phyloP scores from a whole-genome alignment of 2,329 filamentous ascomycete genomes.

The Tolypocladium paradoxum region DNA sequence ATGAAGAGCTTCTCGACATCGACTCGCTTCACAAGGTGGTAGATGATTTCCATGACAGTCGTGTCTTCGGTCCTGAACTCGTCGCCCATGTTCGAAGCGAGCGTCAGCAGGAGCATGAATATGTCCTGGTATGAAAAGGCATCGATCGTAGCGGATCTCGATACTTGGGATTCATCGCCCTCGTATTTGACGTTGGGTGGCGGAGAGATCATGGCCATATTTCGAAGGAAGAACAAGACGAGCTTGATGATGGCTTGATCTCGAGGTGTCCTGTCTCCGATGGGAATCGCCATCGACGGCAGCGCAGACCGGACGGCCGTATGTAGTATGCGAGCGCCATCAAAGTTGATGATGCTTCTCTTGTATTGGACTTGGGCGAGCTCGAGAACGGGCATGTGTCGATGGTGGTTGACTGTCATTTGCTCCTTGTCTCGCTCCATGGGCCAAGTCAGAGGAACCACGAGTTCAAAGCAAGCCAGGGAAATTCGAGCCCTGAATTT shows the following conservation, averaged over 20 bases:
- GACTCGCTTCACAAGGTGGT: conserved; percentile 85
- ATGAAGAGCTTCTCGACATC: conserved; percentile 78
- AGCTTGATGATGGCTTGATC: conserved; percentile 92
- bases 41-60: conserved; percentile 81
- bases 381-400: conserved; percentile 81
- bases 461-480: conserved; percentile 76
- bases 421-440: conserved; percentile 67
- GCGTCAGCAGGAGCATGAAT: conserved; percentile 70
- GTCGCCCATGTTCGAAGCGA: conserved; percentile 87
- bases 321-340: conserved; percentile 65
- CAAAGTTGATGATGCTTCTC: conserved; percentile 73
- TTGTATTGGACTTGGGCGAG: conserved; percentile 87
- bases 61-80: conserved; percentile 87
- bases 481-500: conserved; percentile 69
- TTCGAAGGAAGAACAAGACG: conserved; percentile 78
- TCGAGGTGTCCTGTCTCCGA: conserved; percentile 62
- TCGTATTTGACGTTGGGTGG: conserved; percentile 64
- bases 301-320: conserved; percentile 72
- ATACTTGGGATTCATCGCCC: conserved; percentile 83
- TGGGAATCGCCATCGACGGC: conserved; percentile 71
- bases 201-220: conserved; percentile 74
- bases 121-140: conserved; percentile 87
- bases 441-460: conserved; percentile 92
- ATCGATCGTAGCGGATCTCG: conserved; percentile 77
- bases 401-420: conserved; percentile 87